Evolutionary conservation across 441 rosid species (phyloP).

Genomic region (Syzygium syzygioides): DNA sequence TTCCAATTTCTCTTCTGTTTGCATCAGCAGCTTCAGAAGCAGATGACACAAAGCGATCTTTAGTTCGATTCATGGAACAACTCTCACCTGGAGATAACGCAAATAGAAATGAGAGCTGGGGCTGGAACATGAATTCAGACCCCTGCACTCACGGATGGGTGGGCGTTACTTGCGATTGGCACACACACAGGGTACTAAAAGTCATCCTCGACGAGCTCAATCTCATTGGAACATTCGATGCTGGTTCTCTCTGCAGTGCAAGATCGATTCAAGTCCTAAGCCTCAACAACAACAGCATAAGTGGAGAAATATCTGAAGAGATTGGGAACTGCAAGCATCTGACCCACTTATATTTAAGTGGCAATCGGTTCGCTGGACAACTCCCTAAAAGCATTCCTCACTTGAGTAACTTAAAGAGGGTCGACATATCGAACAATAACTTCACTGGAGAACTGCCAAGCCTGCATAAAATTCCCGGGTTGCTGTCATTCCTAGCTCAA

Average conservation of each 20-base stretch:
- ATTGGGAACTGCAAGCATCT: constrained; percentile 6
- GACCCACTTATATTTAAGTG: neutral
- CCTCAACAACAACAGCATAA: neutral
- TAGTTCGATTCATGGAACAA: constrained; percentile 1
- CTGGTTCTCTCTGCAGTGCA: constrained; percentile 1
- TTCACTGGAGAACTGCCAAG: constrained; percentile 3
- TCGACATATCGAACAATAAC: constrained; percentile 2
- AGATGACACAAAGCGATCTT: neutral
- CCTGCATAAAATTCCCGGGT: neutral
- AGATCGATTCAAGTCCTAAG: neutral
- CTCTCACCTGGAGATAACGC: neutral
- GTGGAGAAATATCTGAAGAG: neutral
- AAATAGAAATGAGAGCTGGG: neutral
- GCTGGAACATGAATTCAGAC: constrained; percentile 8
- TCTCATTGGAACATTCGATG: neutral
- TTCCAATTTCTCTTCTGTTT: neutral
- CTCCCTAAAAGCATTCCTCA: neutral
- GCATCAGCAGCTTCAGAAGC: neutral
- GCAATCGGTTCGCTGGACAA: neutral
- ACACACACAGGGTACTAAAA: neutral
- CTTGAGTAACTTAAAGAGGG: neutral
- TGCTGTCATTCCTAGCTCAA: constrained; percentile 2
- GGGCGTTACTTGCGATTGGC: neutral
- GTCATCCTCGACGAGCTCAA: neutral
- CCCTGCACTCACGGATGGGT: neutral